phyloP scores from a whole-genome alignment of 2,329 filamentous ascomycete genomes.

The Exophiala alcalophila region DNA sequence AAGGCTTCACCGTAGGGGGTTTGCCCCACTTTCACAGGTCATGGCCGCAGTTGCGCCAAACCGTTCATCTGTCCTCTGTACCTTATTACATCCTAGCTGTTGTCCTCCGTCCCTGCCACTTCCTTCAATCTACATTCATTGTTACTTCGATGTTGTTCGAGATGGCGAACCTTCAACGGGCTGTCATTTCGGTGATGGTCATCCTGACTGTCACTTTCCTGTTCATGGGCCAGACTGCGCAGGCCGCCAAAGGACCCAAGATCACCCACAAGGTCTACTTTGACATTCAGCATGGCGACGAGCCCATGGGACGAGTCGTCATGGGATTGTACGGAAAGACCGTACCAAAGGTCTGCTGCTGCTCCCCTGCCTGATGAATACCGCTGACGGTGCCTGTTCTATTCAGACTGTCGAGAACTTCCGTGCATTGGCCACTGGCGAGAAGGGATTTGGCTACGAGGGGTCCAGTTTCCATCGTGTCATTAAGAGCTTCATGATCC shows the following conservation, averaged over 20 bases:
- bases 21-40: background rate
- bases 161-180: constrained; percentile 73
- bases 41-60: no score
- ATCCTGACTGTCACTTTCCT: constrained; percentile 72
- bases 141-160: constrained; percentile 35
- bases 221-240: constrained; percentile 70
- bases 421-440: constrained; percentile 62
- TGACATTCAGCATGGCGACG: constrained; percentile 62
- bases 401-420: constrained; percentile 62
- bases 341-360: constrained; percentile 55
- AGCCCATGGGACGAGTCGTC: constrained; percentile 59
- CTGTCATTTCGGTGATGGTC: constrained; percentile 70
- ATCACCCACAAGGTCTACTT: constrained; percentile 82
- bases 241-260: constrained; percentile 82
- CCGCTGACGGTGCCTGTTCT: background rate
- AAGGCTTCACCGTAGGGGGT: no score
- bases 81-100: no score
- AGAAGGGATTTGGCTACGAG: constrained; percentile 66
- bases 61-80: no score
- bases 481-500: constrained; percentile 69
- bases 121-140: background rate
- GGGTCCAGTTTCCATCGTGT: constrained; percentile 67
- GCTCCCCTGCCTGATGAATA: background rate
- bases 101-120: background rate
- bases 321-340: constrained; percentile 67